Percentiles rank a stretch among this genome's conserved stretches.
These are phyloP conservation scores for Vaccinium macrocarpon DNA, from an alignment of 148 eudicot species.

Conservation along the genomic window DNA sequence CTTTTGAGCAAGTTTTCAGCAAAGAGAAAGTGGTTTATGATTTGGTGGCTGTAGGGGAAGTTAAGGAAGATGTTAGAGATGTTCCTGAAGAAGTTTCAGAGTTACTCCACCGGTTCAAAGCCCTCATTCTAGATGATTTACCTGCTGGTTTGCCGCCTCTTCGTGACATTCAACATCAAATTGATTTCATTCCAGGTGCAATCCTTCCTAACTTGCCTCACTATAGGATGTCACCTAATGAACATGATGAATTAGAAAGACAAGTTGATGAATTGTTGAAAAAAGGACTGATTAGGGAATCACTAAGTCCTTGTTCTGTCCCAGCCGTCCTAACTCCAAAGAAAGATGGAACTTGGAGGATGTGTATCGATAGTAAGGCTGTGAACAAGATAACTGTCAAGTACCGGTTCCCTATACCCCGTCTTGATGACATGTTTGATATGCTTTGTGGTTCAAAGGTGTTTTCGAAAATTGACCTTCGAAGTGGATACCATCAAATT, in stretches of 20 bases:
- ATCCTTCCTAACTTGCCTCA: constrained; percentile 3
- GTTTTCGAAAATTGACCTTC: not conserved
- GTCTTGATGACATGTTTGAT: not conserved
- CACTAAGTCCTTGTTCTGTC: not conserved
- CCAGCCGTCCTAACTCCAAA: not conserved
- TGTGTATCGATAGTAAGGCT: not conserved
- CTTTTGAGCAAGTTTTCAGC: not conserved
- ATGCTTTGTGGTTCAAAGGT: not conserved
- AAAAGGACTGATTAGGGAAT: not conserved
- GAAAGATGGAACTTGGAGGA: not conserved
- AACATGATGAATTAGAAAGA: not conserved
- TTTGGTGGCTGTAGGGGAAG: not conserved
- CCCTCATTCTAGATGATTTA: not conserved
- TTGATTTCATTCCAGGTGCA: not conserved
- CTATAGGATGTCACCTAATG: not conserved
- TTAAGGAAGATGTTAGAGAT: not conserved
- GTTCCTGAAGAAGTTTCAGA: not conserved
- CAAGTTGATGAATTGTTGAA: not conserved
- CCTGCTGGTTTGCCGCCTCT: not conserved
- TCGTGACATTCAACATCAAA: not conserved
- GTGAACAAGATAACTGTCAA: not conserved
- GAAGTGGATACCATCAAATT: not conserved
- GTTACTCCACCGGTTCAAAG: not conserved
- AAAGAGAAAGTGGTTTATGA: not conserved
- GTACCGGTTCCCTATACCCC: not conserved